Percentiles rank a stretch among this genome's conserved stretches.
These are phyloP conservation scores for Grigorovia humatica DNA, from an alignment of 805 yeast species.

Conservation along the genomic window DNA sequence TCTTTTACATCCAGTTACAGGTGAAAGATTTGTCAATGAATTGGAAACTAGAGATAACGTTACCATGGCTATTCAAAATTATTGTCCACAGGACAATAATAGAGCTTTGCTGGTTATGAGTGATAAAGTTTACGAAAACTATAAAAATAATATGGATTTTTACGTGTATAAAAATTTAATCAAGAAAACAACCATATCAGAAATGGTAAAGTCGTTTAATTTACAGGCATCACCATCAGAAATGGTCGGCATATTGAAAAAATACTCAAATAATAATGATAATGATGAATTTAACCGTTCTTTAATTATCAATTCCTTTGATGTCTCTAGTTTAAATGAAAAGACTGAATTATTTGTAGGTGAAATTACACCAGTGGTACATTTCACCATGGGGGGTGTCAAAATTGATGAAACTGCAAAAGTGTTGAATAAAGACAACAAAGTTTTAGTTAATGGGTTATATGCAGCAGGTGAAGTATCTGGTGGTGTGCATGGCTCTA, in stretches of 20 bases:
- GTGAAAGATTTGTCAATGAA: constrained; percentile 45
- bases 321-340: constrained; percentile 19
- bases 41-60: constrained; percentile 44
- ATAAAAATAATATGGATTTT: constrained; percentile 42
- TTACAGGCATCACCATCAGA: constrained; percentile 15
- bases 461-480: constrained; percentile 60
- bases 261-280: constrained; percentile 14
- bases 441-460: constrained; percentile 33
- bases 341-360: constrained; percentile 35
- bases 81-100: constrained; percentile 23
- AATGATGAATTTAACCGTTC: constrained; percentile 31
- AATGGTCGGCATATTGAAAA: constrained; percentile 15
- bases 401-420: constrained; percentile 40
- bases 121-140: constrained; percentile 35
- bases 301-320: constrained; percentile 26
- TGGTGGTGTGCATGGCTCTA: constrained; percentile 60
- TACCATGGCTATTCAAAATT: constrained; percentile 33
- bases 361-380: constrained; percentile 50
- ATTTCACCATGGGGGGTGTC: constrained; percentile 62
- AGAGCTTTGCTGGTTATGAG: constrained; percentile 32
- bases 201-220: constrained; percentile 20
- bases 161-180: constrained; percentile 34
- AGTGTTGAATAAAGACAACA: constrained; percentile 29
- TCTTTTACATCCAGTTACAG: constrained; percentile 34
- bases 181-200: constrained; percentile 22